Conservation (phyloP, 495 filamentous ascomycete genomes). For the Elaphomyces granulatus region DNA sequence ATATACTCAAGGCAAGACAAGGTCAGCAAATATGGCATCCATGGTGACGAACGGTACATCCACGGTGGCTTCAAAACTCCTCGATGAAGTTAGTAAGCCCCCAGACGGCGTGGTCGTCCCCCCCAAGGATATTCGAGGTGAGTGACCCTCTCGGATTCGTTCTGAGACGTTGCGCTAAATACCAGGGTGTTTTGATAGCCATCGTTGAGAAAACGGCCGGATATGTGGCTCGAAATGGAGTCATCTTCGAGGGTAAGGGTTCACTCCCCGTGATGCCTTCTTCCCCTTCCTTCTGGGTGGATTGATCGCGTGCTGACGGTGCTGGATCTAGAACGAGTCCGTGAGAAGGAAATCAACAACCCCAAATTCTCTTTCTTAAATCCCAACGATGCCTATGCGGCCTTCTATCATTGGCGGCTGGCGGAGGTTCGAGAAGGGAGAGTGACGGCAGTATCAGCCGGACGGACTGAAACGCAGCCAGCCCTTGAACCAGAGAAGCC, state of each 20-base stretch:
- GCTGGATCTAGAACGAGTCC: slow-evolving; percentile 49
- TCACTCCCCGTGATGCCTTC: no score
- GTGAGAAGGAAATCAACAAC: slow-evolving; percentile 72
- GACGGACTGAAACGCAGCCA: slow-evolving; percentile 49
- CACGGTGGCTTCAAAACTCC: slow-evolving; percentile 26
- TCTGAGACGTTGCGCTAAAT: slow-evolving; percentile 17
- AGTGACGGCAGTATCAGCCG: slow-evolving; percentile 67
- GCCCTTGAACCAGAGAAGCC: slow-evolving; percentile 48
- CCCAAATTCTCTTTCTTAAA: slow-evolving; percentile 84
- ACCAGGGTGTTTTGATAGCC: slow-evolving; percentile 19
- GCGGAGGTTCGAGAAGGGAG: slow-evolving; percentile 70
- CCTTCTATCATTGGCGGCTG: slow-evolving; percentile 84
- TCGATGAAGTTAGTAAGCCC: slow-evolving; percentile 51
- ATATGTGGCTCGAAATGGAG: slow-evolving; percentile 71
- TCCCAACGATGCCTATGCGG: slow-evolving; percentile 67
- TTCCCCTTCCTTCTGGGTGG: slow-evolving; percentile 3
- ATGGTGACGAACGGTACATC: slow-evolving; percentile 45
- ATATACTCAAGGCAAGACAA: no score
- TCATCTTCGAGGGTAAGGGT: slow-evolving; percentile 66
- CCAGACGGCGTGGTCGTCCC: slow-evolving; percentile 75
- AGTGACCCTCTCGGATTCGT: slow-evolving; percentile 9
- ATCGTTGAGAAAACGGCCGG: slow-evolving; percentile 95
- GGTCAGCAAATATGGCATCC: slow-evolving; percentile 38
- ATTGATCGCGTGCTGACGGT: slow-evolving; percentile 4
- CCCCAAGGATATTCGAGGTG: slow-evolving; percentile 64